A percentile compares a stretch with the other conserved stretches of the same genome.
Evolutionary conservation across 495 filamentous ascomycete species (phyloP).

Genomic region (Letharia lupina): DNA sequence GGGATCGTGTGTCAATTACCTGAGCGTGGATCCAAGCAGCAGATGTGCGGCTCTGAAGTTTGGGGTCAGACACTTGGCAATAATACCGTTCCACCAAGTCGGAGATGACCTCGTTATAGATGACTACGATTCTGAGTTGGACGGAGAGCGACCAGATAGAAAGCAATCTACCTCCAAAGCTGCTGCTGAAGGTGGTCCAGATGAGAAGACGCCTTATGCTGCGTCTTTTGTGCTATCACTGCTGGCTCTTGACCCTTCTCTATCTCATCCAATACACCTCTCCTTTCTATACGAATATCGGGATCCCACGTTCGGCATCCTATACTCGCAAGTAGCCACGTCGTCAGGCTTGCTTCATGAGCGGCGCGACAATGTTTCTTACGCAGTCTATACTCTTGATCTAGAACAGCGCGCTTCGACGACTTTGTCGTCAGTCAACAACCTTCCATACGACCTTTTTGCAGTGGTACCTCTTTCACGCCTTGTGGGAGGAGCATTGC

Average conservation of each 20-base stretch:
- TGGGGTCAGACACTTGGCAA: constrained; percentile 76
- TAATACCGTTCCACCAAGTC: constrained; percentile 79
- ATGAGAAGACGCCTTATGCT: constrained; percentile 67
- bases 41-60: constrained; percentile 92
- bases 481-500: constrained; percentile 78
- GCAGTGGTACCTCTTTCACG: constrained; percentile 74
- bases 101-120: constrained; percentile 86
- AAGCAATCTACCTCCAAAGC: constrained; percentile 24
- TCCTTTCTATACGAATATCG: constrained; percentile 94
- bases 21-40: constrained; percentile 84
- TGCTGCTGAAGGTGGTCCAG: constrained; percentile 46
- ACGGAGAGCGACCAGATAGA: constrained; percentile 38
- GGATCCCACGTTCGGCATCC: constrained; percentile 91
- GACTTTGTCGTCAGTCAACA: constrained; percentile 74
- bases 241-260: constrained; percentile 73
- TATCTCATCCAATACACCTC: constrained; percentile 82
- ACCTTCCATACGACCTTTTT: constrained; percentile 83
- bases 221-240: constrained; percentile 87
- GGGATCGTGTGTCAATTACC: constrained; percentile 60
- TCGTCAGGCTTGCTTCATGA: constrained; percentile 65
- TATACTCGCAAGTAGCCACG: constrained; percentile 65
- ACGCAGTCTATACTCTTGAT: constrained; percentile 91
- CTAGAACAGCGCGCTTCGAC: constrained; percentile 90
- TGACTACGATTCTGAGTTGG: constrained; percentile 75
- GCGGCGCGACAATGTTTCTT: constrained; percentile 75